Conservation (phyloP, 2,329 filamentous ascomycete genomes). For the Penicillium sp. region DNA sequence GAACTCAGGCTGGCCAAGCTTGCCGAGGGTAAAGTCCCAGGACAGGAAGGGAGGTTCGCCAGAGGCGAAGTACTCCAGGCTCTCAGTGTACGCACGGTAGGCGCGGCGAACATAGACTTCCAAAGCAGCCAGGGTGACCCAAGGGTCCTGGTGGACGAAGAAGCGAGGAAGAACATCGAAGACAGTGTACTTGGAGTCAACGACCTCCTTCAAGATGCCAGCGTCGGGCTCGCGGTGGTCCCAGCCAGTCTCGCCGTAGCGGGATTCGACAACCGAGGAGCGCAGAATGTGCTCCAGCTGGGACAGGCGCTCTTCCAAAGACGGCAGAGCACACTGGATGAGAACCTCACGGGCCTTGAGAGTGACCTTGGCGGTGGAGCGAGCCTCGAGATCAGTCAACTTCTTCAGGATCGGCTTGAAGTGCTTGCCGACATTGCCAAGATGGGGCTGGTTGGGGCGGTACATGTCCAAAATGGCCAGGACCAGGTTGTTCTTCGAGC, state of each 20-base stretch:
- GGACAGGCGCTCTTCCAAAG: slow-evolving; percentile 84
- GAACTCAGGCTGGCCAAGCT: slow-evolving; percentile 87
- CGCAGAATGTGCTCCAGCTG: slow-evolving; percentile 99
- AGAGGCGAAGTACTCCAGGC: slow-evolving; percentile 79
- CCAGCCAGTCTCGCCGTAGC: slow-evolving; percentile 94
- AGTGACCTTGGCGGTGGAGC: slow-evolving; percentile 84
- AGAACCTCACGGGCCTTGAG: slow-evolving; percentile 95
- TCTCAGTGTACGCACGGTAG: slow-evolving; percentile 89
- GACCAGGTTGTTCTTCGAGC: slow-evolving; percentile 88
- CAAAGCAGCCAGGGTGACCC: slow-evolving; percentile 87
- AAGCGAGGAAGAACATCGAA: slow-evolving; percentile 94
- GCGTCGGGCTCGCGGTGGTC: slow-evolving; percentile 90
- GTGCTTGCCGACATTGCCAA: slow-evolving; percentile 81
- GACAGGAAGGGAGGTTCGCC: slow-evolving; percentile 67
- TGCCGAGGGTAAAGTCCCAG: slow-evolving; percentile 94
- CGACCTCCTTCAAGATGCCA: slow-evolving; percentile 90
- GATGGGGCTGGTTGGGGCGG: slow-evolving; percentile 85
- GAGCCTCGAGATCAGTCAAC: slow-evolving; percentile 85
- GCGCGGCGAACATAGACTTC: slow-evolving; percentile 95
- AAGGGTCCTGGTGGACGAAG: slow-evolving; percentile 89
- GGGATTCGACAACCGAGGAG: slow-evolving; percentile 91
- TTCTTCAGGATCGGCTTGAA: slow-evolving; percentile 76
- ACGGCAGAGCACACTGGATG: slow-evolving; percentile 94
- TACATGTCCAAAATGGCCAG: slow-evolving; percentile 91
- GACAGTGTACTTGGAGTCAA: slow-evolving; percentile 97